Evolutionary conservation across 2,329 filamentous ascomycete genomes (phyloP), one percentile per base, ranked within the genome.

Genomic region (Trichoderma polysporum): DNA sequence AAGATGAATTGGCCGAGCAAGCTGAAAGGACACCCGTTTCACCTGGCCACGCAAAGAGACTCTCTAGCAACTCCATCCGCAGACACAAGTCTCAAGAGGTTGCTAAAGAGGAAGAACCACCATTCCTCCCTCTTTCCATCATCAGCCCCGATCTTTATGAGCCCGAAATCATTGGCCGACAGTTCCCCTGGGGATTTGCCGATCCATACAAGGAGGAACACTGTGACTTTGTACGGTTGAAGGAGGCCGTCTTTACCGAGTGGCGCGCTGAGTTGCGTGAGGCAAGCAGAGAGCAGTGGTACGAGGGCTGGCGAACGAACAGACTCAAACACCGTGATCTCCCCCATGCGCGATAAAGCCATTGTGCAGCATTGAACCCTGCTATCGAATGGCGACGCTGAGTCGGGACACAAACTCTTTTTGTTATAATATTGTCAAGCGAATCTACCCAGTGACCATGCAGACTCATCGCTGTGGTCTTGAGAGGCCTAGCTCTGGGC

Each of bases 171-270:
- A 81, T 97, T 68, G 95, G 95, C 53, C 91, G 95, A 68, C 90
- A 90, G 70, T 99, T 98, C 77, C 92, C 95, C 0, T 99, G 95
- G 95, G 95, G 95, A 7, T 96, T 97, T 73, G 95, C 95, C 4
- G 93, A 98, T 75, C 95, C 95, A 0, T 94, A 95, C 82, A 90
- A 98, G 74, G 85, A 89, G 33, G 88, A 91, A 73, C 95, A 99
- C 80, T 99, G 95, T 80, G 95, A 99, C 79, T 99, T 97, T 78
- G 84, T 91, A 66, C 90, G 90, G 69, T 85, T 99, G 71, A 95
- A 95, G 80, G 94, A 98, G 68, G 90, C 91, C 8, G 91, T 99
- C 35, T 99, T 99, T 78, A 89, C 84, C 71, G 94, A 98, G 75
- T 99, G 95, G 95, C 90, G 94, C 59, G 86, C 86, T 50, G 95